Conservation (phyloP, 2,329 filamentous ascomycete species). For the Cladorrhinum sp. region DNA sequence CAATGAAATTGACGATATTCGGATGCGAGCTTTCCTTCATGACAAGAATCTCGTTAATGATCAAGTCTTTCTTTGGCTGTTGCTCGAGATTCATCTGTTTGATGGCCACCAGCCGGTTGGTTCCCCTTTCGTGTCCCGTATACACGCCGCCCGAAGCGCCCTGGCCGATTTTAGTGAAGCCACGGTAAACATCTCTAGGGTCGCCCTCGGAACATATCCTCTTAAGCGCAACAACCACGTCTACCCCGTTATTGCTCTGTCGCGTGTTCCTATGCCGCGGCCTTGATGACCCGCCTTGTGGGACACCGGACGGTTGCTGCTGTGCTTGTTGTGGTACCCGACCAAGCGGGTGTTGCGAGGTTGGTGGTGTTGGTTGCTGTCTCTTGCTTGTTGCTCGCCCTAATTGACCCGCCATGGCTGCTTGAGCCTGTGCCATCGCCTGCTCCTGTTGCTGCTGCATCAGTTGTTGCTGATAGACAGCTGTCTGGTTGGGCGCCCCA, state of each 20-base stretch:
- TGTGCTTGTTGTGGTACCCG: slow-evolving; percentile 31
- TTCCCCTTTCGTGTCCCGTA: slow-evolving; percentile 80
- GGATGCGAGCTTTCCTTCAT: slow-evolving; percentile 99
- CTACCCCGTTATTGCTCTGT: slow-evolving; percentile 74
- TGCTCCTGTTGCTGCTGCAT: slow-evolving; percentile 84
- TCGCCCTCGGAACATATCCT: slow-evolving; percentile 89
- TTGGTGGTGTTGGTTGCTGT: slow-evolving; percentile 48
- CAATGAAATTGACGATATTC: slow-evolving; percentile 99
- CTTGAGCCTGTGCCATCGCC: slow-evolving; percentile 74
- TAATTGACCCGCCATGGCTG: slow-evolving; percentile 69
- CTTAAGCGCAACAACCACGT: slow-evolving; percentile 79
- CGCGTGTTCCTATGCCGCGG: slow-evolving; percentile 70
- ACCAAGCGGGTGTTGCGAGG: slow-evolving; percentile 51
- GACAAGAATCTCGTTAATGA: slow-evolving; percentile 98
- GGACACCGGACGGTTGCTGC: slow-evolving; percentile 33
- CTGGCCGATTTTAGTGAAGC: slow-evolving; percentile 92
- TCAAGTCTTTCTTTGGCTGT: slow-evolving; percentile 97
- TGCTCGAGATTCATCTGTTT: slow-evolving; percentile 99
- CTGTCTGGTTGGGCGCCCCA: slow-evolving; percentile 38
- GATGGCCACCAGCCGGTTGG: slow-evolving; percentile 89
- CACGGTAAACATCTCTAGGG: slow-evolving; percentile 81
- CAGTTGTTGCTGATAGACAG: slow-evolving; percentile 59
- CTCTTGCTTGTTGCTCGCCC: slow-evolving; percentile 73
- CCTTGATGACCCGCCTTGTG: slow-evolving; percentile 49
- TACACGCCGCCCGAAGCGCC: slow-evolving; percentile 95